phyloP scores from a whole-genome alignment of 345 rosid species.

The Rhodamnia argentea region DNA sequence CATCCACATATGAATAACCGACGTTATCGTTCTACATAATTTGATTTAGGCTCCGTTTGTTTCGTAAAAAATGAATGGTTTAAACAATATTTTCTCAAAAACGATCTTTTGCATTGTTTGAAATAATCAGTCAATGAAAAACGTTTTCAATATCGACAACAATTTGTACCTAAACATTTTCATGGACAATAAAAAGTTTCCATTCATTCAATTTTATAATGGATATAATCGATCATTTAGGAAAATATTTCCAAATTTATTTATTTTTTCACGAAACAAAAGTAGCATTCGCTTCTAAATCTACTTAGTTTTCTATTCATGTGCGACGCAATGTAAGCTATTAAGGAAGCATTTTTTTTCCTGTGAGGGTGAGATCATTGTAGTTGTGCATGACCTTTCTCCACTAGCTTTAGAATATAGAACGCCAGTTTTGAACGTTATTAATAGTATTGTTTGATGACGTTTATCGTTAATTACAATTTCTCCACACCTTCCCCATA shows the following conservation, averaged over 20 bases:
- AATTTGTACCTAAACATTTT: too few relatives aligned
- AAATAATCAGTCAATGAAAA: too few relatives aligned
- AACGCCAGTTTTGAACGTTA: not conserved
- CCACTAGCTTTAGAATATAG: not conserved
- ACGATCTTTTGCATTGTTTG: too few relatives aligned
- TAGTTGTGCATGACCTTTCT: not conserved
- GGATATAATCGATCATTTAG: too few relatives aligned
- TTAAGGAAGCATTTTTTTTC: not conserved
- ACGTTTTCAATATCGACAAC: too few relatives aligned
- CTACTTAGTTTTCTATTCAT: not conserved
- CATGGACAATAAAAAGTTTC: too few relatives aligned
- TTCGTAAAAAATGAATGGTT: not conserved
- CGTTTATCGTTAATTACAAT: not conserved
- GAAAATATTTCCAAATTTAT: not conserved
- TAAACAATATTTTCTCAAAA: not conserved
- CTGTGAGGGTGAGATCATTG: not conserved
- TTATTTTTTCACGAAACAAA: not conserved
- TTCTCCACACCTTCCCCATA: not conserved
- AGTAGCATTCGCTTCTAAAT: not conserved
- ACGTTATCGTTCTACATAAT: not conserved
- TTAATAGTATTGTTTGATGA: not conserved
- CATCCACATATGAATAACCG: not conserved
- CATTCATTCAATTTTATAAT: too few relatives aligned
- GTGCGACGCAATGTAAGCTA: not conserved
- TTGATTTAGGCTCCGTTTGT: not conserved